These are phyloP conservation scores for Nevesoporus exiguus DNA, from an alignment of 768 basidiomycete genomes.

Conservation along the genomic window DNA sequence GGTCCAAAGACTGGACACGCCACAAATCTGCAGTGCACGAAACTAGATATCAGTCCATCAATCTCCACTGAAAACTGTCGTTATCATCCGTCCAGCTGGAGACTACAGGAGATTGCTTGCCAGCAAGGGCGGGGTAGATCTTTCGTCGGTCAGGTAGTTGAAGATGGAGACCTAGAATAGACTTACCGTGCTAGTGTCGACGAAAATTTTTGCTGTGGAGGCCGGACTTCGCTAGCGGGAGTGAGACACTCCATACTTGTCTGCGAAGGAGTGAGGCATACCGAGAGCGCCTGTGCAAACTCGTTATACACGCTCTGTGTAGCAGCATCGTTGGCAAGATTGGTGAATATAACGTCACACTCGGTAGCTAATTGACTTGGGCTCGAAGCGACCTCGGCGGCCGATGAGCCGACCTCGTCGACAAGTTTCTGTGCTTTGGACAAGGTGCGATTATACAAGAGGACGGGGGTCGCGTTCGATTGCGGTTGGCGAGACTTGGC, in stretches of 20 bases:
- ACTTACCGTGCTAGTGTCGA: slow-evolving; percentile 80
- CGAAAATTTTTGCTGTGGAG: slow-evolving; percentile 65
- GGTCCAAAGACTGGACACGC: slow-evolving; percentile 77
- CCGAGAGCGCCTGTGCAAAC: slow-evolving; percentile 58
- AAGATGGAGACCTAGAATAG: not conserved
- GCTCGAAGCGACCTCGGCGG: slow-evolving; percentile 53
- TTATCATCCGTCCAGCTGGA: not conserved
- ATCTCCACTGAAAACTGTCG: slow-evolving; percentile 49
- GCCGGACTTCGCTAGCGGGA: slow-evolving; percentile 38
- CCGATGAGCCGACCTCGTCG: slow-evolving; percentile 51
- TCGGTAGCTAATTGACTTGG: slow-evolving; percentile 57
- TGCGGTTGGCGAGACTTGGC: slow-evolving; percentile 48
- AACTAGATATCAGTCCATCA: slow-evolving; percentile 58
- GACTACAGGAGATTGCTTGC: slow-evolving; percentile 20
- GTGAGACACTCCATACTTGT: not conserved
- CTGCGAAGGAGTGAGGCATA: slow-evolving; percentile 23
- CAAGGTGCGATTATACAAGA: slow-evolving; percentile 73
- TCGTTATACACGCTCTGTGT: slow-evolving; percentile 61
- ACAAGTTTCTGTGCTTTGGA: slow-evolving; percentile 57
- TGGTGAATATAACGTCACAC: slow-evolving; percentile 77
- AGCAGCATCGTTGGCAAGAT: slow-evolving; percentile 66
- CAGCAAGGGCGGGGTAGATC: slow-evolving; percentile 56
- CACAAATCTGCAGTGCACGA: slow-evolving; percentile 61
- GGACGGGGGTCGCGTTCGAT: slow-evolving; percentile 45
- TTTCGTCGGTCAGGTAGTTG: slow-evolving; percentile 24